These are phyloP conservation scores for Colletotrichum sansevieriae DNA, from an alignment of 2,329 filamentous ascomycete species.

Conservation along the genomic window DNA sequence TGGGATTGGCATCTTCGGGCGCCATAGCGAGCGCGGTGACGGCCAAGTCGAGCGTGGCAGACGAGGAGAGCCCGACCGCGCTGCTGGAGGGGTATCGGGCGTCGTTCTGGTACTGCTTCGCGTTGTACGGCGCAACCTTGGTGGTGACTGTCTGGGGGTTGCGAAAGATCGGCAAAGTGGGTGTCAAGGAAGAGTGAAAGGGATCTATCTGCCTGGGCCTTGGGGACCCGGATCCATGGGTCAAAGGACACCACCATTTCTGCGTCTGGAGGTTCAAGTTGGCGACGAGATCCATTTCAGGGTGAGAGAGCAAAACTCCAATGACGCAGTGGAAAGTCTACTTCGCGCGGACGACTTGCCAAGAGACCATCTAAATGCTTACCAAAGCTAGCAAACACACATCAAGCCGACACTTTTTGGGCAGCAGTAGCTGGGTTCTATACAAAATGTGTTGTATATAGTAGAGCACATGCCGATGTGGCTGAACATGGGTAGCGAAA, in stretches of 20 bases:
- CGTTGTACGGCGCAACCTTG: constrained; percentile 45
- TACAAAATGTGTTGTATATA: too few relatives aligned
- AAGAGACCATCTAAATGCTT: constrained; percentile 14
- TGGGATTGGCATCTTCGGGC: constrained; percentile 64
- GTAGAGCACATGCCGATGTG: too few relatives aligned
- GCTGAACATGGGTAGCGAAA: too few relatives aligned
- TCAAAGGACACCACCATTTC: background rate
- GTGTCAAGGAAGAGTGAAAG: constrained; percentile 58
- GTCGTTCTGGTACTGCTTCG: constrained; percentile 67
- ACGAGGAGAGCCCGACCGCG: constrained; percentile 44
- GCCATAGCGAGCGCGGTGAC: constrained; percentile 61
- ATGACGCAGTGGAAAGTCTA: constrained; percentile 14
- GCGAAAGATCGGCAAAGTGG: constrained; percentile 61
- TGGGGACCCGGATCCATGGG: background rate
- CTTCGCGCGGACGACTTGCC: background rate
- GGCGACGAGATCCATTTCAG: background rate
- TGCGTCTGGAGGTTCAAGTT: background rate
- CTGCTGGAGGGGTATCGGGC: constrained; percentile 66
- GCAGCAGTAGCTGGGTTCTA: too few relatives aligned
- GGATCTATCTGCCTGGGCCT: background rate
- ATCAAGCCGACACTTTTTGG: too few relatives aligned
- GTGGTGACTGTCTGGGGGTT: constrained; percentile 59
- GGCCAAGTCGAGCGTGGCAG: constrained; percentile 49
- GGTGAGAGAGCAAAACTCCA: background rate
- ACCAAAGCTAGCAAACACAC: background rate